Evolutionary conservation across 192 early-diverging fungal species (phyloP), one percentile per base, ranked within the genome.

Genomic region (Entrophospora sp.): DNA sequence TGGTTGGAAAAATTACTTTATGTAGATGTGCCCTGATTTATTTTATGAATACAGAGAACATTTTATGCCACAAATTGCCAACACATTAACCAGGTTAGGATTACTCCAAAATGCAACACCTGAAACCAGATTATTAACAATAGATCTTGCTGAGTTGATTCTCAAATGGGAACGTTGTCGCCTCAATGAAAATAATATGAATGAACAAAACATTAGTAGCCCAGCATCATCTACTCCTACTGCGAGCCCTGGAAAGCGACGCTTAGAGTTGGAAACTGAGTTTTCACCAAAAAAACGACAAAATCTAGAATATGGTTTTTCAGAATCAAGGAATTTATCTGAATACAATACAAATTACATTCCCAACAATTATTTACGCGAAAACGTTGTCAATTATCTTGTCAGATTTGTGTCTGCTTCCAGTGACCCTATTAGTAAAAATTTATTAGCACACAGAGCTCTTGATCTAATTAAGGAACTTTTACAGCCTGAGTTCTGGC

Each of bases 71-170:
- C 90, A 93, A 40, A 90, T 99, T 62, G 85, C 95, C 1, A 86
- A 85, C 9, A 85, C 91, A 9, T 70, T 99, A 43, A 79, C 92
- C 28, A 92, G 89, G 53, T 81, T 99, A 71, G 93, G 92, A 44
- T 69, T 98, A 28, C 80, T 91, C 0, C 84, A 87, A 45, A 96
- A 82, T 13, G 77, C 78, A 4, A 67, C 57, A 8, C 79, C 81
- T 38, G 75, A 74, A 5, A 89, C 86, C 5, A 85, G 65, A 57
- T 88, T 85, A 0, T 68, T 99, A 43, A 91, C 94, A 5, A 81
- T 96, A 38, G 96, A 98, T 67, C 78, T 99, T 27, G 86, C 89
- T 25, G 91, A 96, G 18, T 76, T 99, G 52, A 87, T 98, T 46
- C 74, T 95, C 24, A 85, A 81, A 48, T 99, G 97, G 97, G 92